Conservation (phyloP, 2,329 filamentous ascomycete genomes). For the Alternaria triticina region DNA sequence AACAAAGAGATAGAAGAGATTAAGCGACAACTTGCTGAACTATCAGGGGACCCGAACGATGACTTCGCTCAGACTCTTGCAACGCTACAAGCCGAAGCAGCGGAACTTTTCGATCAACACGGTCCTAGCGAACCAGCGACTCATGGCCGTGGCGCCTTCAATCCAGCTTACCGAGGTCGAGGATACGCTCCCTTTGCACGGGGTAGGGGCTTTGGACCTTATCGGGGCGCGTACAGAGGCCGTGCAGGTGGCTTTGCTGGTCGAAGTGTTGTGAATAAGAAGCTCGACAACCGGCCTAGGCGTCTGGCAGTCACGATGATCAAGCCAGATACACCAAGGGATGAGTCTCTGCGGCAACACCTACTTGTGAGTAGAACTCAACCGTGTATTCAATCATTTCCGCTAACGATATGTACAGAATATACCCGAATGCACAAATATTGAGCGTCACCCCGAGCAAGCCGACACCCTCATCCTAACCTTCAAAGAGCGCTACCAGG, state of each 20-base stretch:
- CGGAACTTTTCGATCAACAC: conserved; percentile 71
- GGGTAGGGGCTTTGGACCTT: conserved; percentile 24
- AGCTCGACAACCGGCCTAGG: conserved; percentile 77
- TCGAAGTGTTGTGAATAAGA: conserved; percentile 59
- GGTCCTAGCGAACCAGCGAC: conserved; percentile 26
- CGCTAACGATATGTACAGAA: conserved; percentile 28
- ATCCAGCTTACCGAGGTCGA: conserved; percentile 47
- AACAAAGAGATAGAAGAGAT: conserved; percentile 69
- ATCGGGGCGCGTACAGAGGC: conserved; percentile 53
- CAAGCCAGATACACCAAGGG: conserved; percentile 66
- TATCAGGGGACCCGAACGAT: conserved; percentile 32
- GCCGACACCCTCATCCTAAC: conserved; percentile 49
- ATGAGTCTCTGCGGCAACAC: conserved; percentile 74
- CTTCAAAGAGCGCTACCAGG: conserved; percentile 62
- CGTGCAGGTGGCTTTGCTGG: conserved; percentile 38
- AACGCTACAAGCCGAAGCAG: conserved; percentile 57
- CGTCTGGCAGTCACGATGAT: conserved; percentile 69
- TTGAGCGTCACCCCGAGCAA: conserved; percentile 48
- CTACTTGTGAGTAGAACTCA: conserved; percentile 57
- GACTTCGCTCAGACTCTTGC: conserved; percentile 26
- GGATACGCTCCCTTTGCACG: conserved; percentile 35
- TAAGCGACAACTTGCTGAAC: conserved; percentile 66
- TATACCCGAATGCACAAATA: conserved; percentile 46
- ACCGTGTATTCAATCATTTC: no score
- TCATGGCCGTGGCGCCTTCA: conserved; percentile 28